Evolutionary conservation across 2,329 filamentous ascomycete genomes (phyloP), one percentile per base, ranked within the genome.

Genomic region (Colletotrichum sp.): DNA sequence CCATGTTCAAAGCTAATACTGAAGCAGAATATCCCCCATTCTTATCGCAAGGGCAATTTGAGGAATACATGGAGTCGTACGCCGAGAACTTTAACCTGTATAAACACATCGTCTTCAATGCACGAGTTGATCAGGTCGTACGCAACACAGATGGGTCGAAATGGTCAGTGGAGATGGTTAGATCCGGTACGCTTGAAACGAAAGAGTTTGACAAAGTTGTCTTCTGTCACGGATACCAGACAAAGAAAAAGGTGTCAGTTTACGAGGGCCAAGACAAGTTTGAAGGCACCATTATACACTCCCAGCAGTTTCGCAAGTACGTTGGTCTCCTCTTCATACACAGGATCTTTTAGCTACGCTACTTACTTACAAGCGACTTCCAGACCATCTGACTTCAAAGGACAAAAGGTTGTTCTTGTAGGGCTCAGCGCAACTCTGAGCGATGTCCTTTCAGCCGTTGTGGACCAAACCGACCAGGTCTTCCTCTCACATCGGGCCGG

Each of bases 401-500:
- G 79, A 8, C 84, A 87, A 75, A 84, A 79, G 12, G 84, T 88
- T 3, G 70, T 88, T 1, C 78, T 88, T 0, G 79, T 88, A 4
- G 86, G 86, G 8, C 76, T 87, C 31, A 83, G 83, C 18, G 84
- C 83, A 59, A 86, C 84, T 1, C 78, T 81, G 0, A 81, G 80
- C 24, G 84, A 86, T 69, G 76, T 83, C 5, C 79, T 83, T 13
- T 79, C 82, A 3, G 78, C 79, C 7, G 78, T 87, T 7, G 77
- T 81, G 0, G 78, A 79, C 0, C 77, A 82, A 9, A 83, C 83
- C 1, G 76, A 80, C 6, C 82, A 85, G 47, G 79, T 86, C 5
- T 87, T 84, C 78, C 75, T 86, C 12, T 84, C 85, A 11, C 85
- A 86, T 54, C 82, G 82, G 0, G 81, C 82, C 3, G 85, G 85